These are phyloP conservation scores for Moesziomyces aphidis DNA, from an alignment of 1,284 basidiomycete genomes.

Conservation along the genomic window DNA sequence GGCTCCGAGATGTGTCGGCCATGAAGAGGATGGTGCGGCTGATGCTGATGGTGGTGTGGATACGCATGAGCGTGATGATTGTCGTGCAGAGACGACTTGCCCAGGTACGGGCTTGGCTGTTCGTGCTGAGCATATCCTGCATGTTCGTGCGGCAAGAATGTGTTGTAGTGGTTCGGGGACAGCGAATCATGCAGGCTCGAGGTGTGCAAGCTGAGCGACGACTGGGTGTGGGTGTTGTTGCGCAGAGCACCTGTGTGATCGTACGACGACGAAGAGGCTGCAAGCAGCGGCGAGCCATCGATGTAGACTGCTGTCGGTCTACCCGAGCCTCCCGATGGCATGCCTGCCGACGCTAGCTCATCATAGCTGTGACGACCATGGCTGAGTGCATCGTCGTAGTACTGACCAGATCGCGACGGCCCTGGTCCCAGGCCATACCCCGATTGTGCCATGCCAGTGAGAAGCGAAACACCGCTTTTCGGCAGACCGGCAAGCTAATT, in stretches of 20 bases:
- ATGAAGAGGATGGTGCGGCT: slow-evolving; percentile 7
- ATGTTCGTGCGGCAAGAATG: slow-evolving; percentile 8
- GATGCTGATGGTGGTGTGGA: slow-evolving; percentile 8
- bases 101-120: slow-evolving; percentile 4
- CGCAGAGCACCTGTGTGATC: slow-evolving; percentile 10
- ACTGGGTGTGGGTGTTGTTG: slow-evolving; percentile 3
- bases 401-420: slow-evolving; percentile 19
- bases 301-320: slow-evolving; percentile 8
- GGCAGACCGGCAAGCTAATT: slow-evolving; percentile 2
- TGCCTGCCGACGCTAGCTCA: background rate
- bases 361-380: slow-evolving; percentile 13
- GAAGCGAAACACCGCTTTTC: background rate
- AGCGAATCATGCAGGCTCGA: slow-evolving; percentile 7
- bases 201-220: slow-evolving; percentile 11
- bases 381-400: slow-evolving; percentile 15
- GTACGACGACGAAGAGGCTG: slow-evolving; percentile 19
- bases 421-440: slow-evolving; percentile 15
- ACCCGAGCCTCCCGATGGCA: slow-evolving; percentile 11
- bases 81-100: slow-evolving; percentile 9
- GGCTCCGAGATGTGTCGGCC: slow-evolving; percentile 10
- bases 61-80: slow-evolving; percentile 7
- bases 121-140: slow-evolving; percentile 10
- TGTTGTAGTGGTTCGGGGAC: background rate
- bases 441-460: slow-evolving; percentile 24
- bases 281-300: slow-evolving; percentile 15